A percentile compares a stretch with the other conserved stretches of the same genome.
These are phyloP conservation scores for Mycosphaerella sp. DNA, from an alignment of 2,329 filamentous ascomycete species.

Conservation along the genomic window DNA sequence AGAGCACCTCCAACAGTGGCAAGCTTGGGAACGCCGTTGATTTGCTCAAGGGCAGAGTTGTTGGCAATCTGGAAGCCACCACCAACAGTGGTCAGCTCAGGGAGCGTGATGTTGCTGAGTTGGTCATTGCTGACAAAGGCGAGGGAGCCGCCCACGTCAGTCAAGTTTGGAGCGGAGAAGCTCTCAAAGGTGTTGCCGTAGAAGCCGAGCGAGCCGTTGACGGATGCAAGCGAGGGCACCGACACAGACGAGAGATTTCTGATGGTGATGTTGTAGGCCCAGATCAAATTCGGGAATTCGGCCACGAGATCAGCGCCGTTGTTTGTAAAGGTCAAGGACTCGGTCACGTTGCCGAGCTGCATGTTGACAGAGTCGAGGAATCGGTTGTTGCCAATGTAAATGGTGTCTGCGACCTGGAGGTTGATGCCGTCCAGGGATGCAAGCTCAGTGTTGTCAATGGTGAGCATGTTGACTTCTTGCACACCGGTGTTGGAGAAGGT, in stretches of 20 bases:
- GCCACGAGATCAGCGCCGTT: constrained; percentile 70
- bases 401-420: constrained; percentile 61
- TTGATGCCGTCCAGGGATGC: constrained; percentile 73
- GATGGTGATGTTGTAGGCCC: constrained; percentile 75
- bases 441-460: constrained; percentile 82
- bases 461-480: constrained; percentile 60
- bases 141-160: constrained; percentile 54
- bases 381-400: constrained; percentile 88
- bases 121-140: constrained; percentile 52
- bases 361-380: constrained; percentile 71
- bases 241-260: constrained; percentile 69
- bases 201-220: constrained; percentile 78
- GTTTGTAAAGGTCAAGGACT: constrained; percentile 65
- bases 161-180: constrained; percentile 65
- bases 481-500: constrained; percentile 57
- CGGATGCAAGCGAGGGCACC: constrained; percentile 63
- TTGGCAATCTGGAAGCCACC: constrained; percentile 84
- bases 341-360: constrained; percentile 68
- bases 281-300: constrained; percentile 69
- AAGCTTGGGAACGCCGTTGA: constrained; percentile 65
- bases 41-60: constrained; percentile 66
- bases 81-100: constrained; percentile 59
- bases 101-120: constrained; percentile 69
- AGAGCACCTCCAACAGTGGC: constrained; percentile 70
- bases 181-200: constrained; percentile 67